phyloP scores from a whole-genome alignment of 2,329 filamentous ascomycete genomes.

The Tolypocladium sp. region DNA sequence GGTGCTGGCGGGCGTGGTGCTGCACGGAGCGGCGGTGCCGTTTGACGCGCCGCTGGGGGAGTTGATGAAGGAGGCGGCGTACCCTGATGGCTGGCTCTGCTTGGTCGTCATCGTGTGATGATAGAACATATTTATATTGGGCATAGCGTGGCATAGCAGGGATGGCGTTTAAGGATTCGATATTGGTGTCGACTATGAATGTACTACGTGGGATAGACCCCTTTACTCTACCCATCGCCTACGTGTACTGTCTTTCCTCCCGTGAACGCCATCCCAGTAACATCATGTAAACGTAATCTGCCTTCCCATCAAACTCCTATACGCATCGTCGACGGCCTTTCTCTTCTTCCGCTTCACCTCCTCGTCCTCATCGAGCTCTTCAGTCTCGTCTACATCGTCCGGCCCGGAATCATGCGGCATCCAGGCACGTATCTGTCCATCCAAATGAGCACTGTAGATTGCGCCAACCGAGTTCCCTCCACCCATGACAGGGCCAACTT shows the following conservation, averaged over 20 bases:
- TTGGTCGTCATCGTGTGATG: constrained; percentile 66
- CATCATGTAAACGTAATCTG: constrained; percentile 53
- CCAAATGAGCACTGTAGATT: constrained; percentile 73
- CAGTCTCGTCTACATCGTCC: constrained; percentile 38
- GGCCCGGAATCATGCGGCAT: constrained; percentile 47
- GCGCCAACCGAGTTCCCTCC: constrained; percentile 41
- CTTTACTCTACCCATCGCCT: background rate
- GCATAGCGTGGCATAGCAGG: background rate
- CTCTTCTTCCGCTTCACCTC: constrained; percentile 53
- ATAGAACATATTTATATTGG: constrained; percentile 1
- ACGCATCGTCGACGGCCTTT: constrained; percentile 71
- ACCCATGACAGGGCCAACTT: constrained; percentile 51
- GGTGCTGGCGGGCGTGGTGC: constrained; percentile 70
- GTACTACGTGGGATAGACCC: background rate
- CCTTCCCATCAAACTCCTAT: constrained; percentile 63
- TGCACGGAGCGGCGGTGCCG: constrained; percentile 80
- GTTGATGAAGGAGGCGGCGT: constrained; percentile 71
- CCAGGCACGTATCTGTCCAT: constrained; percentile 80
- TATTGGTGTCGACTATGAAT: background rate
- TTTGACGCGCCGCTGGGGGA: constrained; percentile 75
- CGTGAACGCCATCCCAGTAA: background rate
- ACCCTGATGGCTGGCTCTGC: constrained; percentile 88
- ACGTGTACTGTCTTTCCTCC: too few relatives aligned
- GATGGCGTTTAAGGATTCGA: background rate
- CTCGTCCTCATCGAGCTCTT: constrained; percentile 31